phyloP scores from a whole-genome alignment of 2,329 filamentous ascomycete genomes.

The Aspergillus texensis region DNA sequence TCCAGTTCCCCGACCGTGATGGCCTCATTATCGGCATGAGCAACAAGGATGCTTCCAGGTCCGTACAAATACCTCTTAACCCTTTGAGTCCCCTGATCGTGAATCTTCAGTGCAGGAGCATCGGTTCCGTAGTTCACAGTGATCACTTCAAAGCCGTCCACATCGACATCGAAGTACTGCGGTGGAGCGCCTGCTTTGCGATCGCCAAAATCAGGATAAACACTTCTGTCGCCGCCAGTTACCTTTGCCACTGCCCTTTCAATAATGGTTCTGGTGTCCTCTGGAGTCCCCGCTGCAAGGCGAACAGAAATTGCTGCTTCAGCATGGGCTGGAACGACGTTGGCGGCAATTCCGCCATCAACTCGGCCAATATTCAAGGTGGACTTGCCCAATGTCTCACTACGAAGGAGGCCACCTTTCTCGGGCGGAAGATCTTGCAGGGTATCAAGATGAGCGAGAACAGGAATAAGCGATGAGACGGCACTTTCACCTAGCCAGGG shows the following conservation, averaged over 20 bases:
- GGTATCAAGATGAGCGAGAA: conserved; percentile 66
- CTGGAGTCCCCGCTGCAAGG: conserved; percentile 74
- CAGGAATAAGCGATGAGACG: conserved; percentile 77
- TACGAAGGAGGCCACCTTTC: conserved; percentile 68
- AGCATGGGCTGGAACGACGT: conserved; percentile 82
- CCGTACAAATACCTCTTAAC: conserved; percentile 63
- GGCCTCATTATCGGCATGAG: conserved; percentile 82
- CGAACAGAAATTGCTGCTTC: conserved; percentile 70
- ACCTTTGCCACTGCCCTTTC: conserved; percentile 56
- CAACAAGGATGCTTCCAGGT: conserved; percentile 75
- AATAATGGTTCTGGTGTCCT: conserved; percentile 60
- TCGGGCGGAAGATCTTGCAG: conserved; percentile 51
- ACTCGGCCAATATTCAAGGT: conserved; percentile 85
- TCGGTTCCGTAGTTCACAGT: conserved; percentile 94
- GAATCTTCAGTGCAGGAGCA: conserved; percentile 73
- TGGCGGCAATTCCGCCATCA: conserved; percentile 78
- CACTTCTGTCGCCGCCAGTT: conserved; percentile 47
- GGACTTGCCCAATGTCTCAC: conserved; percentile 78
- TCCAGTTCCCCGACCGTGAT: conserved; percentile 75
- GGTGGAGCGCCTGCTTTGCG: conserved; percentile 68
- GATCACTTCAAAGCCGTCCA: conserved; percentile 83
- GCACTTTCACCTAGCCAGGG: conserved; percentile 87
- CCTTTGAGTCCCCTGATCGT: conserved; percentile 53
- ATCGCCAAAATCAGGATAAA: conserved; percentile 63
- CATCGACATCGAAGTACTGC: conserved; percentile 76